These are phyloP conservation scores for Scheffersomyces illinoinensis DNA, from an alignment of 1,139 yeast genomes.

Conservation along the genomic window DNA sequence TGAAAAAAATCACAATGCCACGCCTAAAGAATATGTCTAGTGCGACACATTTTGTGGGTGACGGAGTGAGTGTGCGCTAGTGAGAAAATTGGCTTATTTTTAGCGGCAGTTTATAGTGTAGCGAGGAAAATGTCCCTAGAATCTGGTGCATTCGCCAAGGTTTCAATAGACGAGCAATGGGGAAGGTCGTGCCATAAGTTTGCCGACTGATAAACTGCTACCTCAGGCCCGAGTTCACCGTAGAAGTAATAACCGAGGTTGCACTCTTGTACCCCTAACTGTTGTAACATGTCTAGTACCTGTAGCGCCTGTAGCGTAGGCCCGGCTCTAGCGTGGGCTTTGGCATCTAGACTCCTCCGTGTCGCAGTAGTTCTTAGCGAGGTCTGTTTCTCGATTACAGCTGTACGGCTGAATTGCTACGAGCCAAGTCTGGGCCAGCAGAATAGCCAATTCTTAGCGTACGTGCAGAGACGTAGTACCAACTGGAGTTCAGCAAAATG, in stretches of 20 bases:
- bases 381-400: not conserved
- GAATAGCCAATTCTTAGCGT: not conserved
- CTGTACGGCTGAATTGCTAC: not conserved
- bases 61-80: not conserved
- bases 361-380: not conserved
- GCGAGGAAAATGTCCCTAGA: not conserved
- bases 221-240: too few species aligned
- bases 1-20: not conserved
- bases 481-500: not conserved
- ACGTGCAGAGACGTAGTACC: not conserved
- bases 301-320: too few species aligned
- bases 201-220: not conserved
- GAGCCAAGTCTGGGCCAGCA: not conserved
- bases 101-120: not conserved
- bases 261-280: too few species aligned
- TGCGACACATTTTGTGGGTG: not conserved
- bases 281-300: too few species aligned
- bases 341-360: too few species aligned
- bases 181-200: not conserved
- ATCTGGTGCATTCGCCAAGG: not conserved
- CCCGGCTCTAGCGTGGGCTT: too few species aligned
- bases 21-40: not conserved
- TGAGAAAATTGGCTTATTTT: not conserved
- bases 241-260: too few species aligned
- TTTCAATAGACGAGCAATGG: too few species aligned